Percentiles rank a stretch among this genome's conserved stretches.
Conservation (phyloP, 2,329 filamentous ascomycete genomes). For the Catunica adiposa region DNA sequence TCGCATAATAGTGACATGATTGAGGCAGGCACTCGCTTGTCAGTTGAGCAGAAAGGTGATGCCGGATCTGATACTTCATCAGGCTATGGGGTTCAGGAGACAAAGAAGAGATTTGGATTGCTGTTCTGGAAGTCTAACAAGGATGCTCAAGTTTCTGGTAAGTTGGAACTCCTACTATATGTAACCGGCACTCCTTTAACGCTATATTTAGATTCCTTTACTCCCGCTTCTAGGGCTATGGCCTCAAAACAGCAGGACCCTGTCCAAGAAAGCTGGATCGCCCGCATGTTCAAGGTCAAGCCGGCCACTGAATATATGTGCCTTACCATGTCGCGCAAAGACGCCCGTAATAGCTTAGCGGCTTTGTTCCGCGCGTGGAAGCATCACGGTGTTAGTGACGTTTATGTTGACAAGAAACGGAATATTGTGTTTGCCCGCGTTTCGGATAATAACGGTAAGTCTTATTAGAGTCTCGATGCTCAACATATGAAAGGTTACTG, state of each 20-base stretch:
- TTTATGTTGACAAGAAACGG: constrained; percentile 61
- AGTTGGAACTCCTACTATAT: neutral
- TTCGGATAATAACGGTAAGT: constrained; percentile 60
- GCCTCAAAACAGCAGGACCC: constrained; percentile 34
- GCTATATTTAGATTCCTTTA: neutral
- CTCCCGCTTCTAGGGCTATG: neutral
- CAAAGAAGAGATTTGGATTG: constrained; percentile 35
- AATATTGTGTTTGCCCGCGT: constrained; percentile 70
- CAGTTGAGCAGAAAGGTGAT: neutral
- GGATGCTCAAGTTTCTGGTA: constrained; percentile 9
- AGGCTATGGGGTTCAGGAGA: neutral
- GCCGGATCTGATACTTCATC: constrained; percentile 9
- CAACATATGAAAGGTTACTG: neutral
- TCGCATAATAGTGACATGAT: constrained; percentile 9
- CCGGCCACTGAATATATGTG: constrained; percentile 62
- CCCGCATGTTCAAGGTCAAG: constrained; percentile 76
- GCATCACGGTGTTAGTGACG: constrained; percentile 62
- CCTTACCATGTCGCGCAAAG: constrained; percentile 50
- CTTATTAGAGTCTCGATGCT: neutral
- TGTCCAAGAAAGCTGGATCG: constrained; percentile 70
- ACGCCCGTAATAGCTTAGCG: constrained; percentile 61
- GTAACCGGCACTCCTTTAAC: neutral
- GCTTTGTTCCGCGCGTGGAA: constrained; percentile 65
- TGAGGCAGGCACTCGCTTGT: constrained; percentile 8
- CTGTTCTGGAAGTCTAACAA: constrained; percentile 39